Evolutionary conservation across 2,329 filamentous ascomycete species (phyloP).

Genomic region (Sporothrix brasiliensis): DNA sequence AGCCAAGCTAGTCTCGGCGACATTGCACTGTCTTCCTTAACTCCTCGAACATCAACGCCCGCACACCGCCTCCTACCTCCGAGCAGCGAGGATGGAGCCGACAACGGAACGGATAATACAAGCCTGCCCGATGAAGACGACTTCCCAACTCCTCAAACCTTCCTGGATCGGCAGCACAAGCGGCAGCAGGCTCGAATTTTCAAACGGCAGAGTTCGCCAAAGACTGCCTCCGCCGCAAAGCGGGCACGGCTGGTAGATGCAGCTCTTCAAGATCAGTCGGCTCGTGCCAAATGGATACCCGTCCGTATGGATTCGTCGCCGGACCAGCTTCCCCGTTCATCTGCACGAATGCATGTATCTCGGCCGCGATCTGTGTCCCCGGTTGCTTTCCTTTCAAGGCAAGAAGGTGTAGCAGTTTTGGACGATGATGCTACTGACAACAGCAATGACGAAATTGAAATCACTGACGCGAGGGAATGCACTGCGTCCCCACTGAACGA

Average conservation of each 20-base stretch:
- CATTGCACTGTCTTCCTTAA: constrained; percentile 37
- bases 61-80: constrained; percentile 34
- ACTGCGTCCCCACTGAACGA: constrained; percentile 28
- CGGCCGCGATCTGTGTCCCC: not conserved
- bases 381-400: not conserved
- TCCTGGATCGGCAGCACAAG: constrained; percentile 35
- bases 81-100: constrained; percentile 41
- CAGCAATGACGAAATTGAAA: constrained; percentile 12
- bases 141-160: constrained; percentile 38
- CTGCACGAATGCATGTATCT: not conserved
- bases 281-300: constrained; percentile 29
- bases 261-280: not conserved
- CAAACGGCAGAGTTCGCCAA: constrained; percentile 37
- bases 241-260: constrained; percentile 33
- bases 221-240: constrained; percentile 38
- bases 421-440: constrained; percentile 24
- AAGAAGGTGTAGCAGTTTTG: not conserved
- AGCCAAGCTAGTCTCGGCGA: not conserved
- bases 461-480: not conserved
- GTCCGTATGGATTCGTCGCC: constrained; percentile 33
- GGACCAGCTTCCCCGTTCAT: not conserved
- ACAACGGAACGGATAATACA: constrained; percentile 42
- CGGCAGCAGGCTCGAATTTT: constrained; percentile 29
- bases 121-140: constrained; percentile 42
- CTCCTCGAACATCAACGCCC: constrained; percentile 40